Percentiles rank a stretch among this genome's conserved stretches.
phyloP scores from a whole-genome alignment of 2,329 filamentous ascomycete genomes.

The Alternaria infectoria region DNA sequence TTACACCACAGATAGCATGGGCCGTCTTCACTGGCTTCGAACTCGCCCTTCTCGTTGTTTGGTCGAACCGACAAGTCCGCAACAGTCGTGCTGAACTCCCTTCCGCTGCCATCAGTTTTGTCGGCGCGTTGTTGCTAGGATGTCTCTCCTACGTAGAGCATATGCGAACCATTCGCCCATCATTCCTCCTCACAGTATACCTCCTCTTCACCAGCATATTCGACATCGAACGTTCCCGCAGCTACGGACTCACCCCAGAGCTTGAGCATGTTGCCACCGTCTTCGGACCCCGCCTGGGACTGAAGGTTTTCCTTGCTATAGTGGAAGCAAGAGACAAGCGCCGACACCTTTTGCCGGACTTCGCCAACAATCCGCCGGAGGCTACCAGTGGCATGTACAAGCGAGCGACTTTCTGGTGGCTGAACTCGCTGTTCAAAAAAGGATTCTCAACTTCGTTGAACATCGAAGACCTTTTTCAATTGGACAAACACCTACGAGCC shows the following conservation, averaged over 20 bases:
- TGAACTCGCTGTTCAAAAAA: slow-evolving; percentile 58
- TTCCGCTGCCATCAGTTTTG: slow-evolving; percentile 35
- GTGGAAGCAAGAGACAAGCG: slow-evolving; percentile 57
- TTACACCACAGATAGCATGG: slow-evolving; percentile 28
- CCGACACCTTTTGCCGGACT: slow-evolving; percentile 48
- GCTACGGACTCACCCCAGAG: slow-evolving; percentile 42
- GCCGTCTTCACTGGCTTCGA: slow-evolving; percentile 35
- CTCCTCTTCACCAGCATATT: slow-evolving; percentile 55
- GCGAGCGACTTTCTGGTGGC: slow-evolving; percentile 60
- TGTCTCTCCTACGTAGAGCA: slow-evolving; percentile 58
- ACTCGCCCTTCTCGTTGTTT: slow-evolving; percentile 35
- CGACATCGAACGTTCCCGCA: slow-evolving; percentile 55
- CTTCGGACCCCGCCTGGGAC: slow-evolving; percentile 50
- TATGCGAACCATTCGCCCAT: slow-evolving; percentile 53
- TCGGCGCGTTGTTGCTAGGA: slow-evolving; percentile 39
- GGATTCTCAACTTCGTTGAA: slow-evolving; percentile 55
- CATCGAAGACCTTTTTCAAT: slow-evolving; percentile 53
- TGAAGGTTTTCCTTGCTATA: slow-evolving; percentile 54
- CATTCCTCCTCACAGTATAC: slow-evolving; percentile 56
- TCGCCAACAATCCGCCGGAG: slow-evolving; percentile 55
- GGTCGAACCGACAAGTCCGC: slow-evolving; percentile 22
- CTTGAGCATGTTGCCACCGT: slow-evolving; percentile 51
- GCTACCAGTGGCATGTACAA: slow-evolving; percentile 60
- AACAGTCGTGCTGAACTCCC: slow-evolving; percentile 31
- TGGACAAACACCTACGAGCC: slow-evolving; percentile 55